Percentiles rank a stretch among this genome's conserved stretches.
Conservation (phyloP, 257 asterid genomes). For the Solanum lycopersicoides region DNA sequence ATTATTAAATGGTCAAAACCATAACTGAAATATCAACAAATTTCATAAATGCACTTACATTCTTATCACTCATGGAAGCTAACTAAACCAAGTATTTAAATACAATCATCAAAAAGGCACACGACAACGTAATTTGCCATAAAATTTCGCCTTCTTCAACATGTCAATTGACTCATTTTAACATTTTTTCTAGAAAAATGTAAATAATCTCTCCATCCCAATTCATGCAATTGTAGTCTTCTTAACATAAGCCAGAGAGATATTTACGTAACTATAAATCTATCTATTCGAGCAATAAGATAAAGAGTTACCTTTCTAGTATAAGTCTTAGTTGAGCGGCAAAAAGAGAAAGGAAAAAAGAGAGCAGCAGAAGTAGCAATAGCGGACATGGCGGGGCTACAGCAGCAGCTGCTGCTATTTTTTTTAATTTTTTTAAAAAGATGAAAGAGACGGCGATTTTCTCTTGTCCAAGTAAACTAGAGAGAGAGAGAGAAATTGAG, state of each 20-base stretch:
- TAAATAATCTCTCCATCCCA: background rate
- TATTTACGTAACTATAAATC: too few species aligned
- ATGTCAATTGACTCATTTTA: background rate
- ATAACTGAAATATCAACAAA: too few species aligned
- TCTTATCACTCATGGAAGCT: too few species aligned
- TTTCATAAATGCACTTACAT: background rate
- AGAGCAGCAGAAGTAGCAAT: slow-evolving; percentile 84
- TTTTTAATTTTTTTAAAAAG: too few species aligned
- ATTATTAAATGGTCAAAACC: background rate
- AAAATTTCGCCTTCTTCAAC: background rate
- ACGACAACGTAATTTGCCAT: background rate
- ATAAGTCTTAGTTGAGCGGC: slow-evolving; percentile 40
- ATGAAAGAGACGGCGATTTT: background rate
- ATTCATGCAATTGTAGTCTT: background rate
- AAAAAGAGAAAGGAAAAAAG: slow-evolving; percentile 52
- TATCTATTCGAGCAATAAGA: background rate
- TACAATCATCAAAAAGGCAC: background rate
- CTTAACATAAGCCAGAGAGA: rapidly evolving
- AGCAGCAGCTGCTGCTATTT: background rate
- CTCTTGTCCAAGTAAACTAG: background rate
- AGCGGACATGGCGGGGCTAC: slow-evolving; percentile 52
- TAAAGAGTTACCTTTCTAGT: slow-evolving; percentile 38
- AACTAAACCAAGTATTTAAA: too few species aligned
- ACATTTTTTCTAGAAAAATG: background rate
- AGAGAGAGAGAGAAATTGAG: slow-evolving; percentile 3